Conservation (phyloP, 768 basidiomycete species). For the Rhodotorula graminis region DNA sequence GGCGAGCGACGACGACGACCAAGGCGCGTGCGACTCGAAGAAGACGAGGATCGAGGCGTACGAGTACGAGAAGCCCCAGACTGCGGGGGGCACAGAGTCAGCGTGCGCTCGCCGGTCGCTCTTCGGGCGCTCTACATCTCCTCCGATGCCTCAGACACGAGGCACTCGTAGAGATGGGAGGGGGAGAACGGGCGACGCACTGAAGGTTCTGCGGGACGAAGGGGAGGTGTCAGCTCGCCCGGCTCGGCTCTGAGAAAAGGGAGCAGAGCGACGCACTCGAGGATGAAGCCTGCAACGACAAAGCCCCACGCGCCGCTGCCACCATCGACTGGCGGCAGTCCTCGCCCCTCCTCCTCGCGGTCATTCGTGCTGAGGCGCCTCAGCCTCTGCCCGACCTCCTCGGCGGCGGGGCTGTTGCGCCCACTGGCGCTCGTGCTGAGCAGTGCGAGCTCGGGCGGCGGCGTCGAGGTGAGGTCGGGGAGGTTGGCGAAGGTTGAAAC, state of each 20-base stretch:
- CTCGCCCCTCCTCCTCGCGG: not conserved
- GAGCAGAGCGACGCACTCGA: constrained; percentile 1
- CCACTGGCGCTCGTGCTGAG: too few species aligned
- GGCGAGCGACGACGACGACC: not conserved
- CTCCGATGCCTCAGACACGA: too few species aligned
- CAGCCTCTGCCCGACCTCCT: too few species aligned
- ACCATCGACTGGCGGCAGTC: constrained; percentile 1
- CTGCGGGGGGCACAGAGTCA: not conserved
- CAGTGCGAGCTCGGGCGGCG: too few species aligned
- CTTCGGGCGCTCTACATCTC: too few species aligned
- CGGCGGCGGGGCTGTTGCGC: too few species aligned
- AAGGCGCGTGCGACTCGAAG: not conserved
- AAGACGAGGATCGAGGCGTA: constrained; percentile 9
- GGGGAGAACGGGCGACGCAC: not conserved
- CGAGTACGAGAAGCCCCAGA: constrained; percentile 4
- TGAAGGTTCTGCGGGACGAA: not conserved
- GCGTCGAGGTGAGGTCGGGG: too few species aligned
- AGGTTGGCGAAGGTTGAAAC: too few species aligned
- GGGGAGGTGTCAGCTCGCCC: not conserved
- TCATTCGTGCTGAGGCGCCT: not conserved
- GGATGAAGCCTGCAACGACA: constrained; percentile 15
- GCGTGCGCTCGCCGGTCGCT: too few species aligned
- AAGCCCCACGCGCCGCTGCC: constrained; percentile 7
- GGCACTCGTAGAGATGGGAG: too few species aligned
- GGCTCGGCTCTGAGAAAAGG: not conserved